Percentiles rank a stretch among this genome's conserved stretches.
Conservation (phyloP, 148 eudicot species). For the Fallopia convolvulus region DNA sequence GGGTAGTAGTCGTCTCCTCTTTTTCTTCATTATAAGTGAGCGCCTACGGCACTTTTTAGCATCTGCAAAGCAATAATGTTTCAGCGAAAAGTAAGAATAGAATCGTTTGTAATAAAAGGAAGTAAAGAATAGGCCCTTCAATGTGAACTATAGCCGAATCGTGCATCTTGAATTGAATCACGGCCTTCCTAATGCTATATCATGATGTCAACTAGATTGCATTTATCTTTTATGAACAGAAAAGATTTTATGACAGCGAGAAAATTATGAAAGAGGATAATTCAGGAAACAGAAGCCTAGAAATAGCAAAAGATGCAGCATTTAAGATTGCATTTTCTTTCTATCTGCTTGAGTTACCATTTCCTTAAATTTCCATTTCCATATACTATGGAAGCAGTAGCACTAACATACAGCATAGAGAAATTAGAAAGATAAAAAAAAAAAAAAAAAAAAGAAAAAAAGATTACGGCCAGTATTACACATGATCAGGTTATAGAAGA, state of each 20-base stretch:
- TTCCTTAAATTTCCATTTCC: neutral
- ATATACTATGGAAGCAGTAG: neutral
- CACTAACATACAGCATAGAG: neutral
- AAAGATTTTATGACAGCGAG: neutral
- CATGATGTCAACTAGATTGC: neutral
- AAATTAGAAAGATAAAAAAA: too few species aligned
- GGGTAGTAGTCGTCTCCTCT: constrained; percentile 62
- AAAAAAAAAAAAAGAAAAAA: too few species aligned
- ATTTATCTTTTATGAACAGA: neutral
- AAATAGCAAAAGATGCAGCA: neutral
- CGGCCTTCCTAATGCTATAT: neutral
- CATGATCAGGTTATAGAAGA: too few species aligned
- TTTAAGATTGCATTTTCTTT: neutral
- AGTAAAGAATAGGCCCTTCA: neutral
- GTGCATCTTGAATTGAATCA: neutral
- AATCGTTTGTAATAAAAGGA: neutral
- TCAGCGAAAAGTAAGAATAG: neutral
- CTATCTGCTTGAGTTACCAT: neutral
- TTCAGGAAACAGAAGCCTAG: neutral
- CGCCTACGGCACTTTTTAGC: constrained; percentile 67
- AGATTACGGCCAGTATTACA: too few species aligned
- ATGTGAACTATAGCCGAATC: neutral
- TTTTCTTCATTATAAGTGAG: constrained; percentile 60
- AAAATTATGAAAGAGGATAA: neutral
- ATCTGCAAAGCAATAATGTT: constrained; percentile 33